Evolutionary conservation across 208 protist genomes (phyloP).

Genomic region (Sergeia podlipaevii): DNA sequence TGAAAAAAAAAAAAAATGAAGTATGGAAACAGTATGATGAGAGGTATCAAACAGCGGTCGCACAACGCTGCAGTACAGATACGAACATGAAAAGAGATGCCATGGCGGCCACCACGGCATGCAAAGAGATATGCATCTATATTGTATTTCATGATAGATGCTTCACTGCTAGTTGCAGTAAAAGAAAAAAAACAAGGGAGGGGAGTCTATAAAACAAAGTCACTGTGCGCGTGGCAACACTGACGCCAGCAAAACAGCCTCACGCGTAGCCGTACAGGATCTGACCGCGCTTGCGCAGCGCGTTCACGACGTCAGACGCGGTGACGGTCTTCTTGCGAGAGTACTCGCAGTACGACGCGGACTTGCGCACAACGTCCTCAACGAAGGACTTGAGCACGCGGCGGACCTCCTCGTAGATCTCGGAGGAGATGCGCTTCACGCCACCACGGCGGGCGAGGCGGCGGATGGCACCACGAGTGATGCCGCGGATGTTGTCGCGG

Average conservation of each 20-base stretch:
- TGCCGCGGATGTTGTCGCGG: constrained; percentile 86
- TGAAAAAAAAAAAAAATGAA: too few species aligned
- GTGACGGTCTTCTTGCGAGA: constrained; percentile 81
- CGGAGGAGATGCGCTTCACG: constrained; percentile 87
- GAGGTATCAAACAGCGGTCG: too few species aligned
- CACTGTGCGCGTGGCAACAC: too few species aligned
- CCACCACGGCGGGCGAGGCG: constrained; percentile 90
- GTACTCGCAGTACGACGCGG: constrained; percentile 86
- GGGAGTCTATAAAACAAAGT: too few species aligned
- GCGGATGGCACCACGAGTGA: constrained; percentile 84
- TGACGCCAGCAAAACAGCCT: background rate
- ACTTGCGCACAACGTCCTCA: constrained; percentile 76
- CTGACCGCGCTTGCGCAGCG: constrained; percentile 83
- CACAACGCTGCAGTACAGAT: too few species aligned
- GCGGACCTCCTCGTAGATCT: constrained; percentile 68
- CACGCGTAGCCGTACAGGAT: constrained; percentile 89
- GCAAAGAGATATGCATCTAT: too few species aligned
- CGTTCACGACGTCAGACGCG: constrained; percentile 82
- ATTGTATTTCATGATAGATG: too few species aligned
- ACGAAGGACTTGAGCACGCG: constrained; percentile 82
- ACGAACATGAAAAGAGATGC: too few species aligned
- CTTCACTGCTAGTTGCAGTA: too few species aligned
- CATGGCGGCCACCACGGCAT: too few species aligned
- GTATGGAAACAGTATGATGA: too few species aligned
- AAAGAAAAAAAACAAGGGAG: too few species aligned